phyloP scores from a whole-genome alignment of 805 yeast species.

The Jamesozyma jinghongensis region DNA sequence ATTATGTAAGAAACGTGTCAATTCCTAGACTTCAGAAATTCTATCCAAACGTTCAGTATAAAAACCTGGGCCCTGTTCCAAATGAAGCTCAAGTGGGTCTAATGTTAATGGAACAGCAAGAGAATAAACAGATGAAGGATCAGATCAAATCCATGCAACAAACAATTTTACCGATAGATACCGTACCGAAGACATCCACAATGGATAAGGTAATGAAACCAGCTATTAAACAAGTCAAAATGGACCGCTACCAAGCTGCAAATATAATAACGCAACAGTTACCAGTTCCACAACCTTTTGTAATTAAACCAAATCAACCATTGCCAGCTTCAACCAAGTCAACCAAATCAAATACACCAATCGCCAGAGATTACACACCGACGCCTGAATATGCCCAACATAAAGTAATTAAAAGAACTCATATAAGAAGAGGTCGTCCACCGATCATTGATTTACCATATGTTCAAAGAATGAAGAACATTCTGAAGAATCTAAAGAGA shows the following conservation, averaged over 20 bases:
- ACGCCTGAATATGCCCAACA: too few species aligned
- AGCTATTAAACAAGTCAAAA: too few species aligned
- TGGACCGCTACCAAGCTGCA: too few species aligned
- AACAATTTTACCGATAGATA: constrained; percentile 3
- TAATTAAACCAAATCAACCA: too few species aligned
- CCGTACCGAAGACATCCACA: too few species aligned
- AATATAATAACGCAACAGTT: too few species aligned
- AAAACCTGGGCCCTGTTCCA: constrained; percentile 59
- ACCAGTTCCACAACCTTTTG: too few species aligned
- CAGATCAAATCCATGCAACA: background rate
- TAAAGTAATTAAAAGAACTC: constrained; percentile 13
- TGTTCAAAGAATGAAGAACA: constrained; percentile 84
- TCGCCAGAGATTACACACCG: background rate
- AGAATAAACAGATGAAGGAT: background rate
- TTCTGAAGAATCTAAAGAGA: constrained; percentile 72
- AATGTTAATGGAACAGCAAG: background rate
- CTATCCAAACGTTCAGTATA: constrained; percentile 30
- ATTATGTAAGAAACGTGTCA: constrained; percentile 31
- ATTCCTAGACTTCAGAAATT: constrained; percentile 29
- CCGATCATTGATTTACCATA: constrained; percentile 37
- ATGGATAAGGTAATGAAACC: too few species aligned
- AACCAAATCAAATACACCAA: background rate
- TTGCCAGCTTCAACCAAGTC: too few species aligned
- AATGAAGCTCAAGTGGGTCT: constrained; percentile 28
- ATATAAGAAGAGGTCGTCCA: constrained; percentile 30